These are phyloP conservation scores for Colletotrichum caudatum DNA, from an alignment of 2,329 filamentous ascomycete genomes.

Conservation along the genomic window DNA sequence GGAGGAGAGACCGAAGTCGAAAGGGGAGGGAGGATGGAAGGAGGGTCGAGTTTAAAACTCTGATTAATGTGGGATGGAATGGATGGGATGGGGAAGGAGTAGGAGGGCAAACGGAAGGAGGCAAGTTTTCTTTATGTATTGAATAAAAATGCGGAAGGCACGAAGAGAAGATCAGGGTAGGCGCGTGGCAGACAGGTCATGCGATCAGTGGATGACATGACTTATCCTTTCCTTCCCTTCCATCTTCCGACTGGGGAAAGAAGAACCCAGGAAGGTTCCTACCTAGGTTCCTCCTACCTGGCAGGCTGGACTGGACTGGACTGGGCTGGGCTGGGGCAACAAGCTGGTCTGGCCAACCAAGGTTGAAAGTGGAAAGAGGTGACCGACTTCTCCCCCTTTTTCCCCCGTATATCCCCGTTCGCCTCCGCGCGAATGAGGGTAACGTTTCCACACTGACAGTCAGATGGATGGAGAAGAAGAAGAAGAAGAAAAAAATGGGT, in stretches of 20 bases:
- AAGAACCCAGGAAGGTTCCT: background rate
- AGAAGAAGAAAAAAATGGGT: conserved; percentile 6
- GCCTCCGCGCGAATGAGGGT: conserved; percentile 24
- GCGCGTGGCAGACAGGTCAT: background rate
- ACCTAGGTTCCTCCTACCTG: too few relatives aligned
- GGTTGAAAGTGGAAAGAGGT: conserved; percentile 4
- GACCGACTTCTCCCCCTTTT: background rate
- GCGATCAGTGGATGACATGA: background rate
- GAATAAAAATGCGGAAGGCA: background rate
- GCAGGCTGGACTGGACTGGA: too few relatives aligned
- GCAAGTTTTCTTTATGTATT: conserved; percentile 17
- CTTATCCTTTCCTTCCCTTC: too few relatives aligned
- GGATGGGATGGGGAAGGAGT: conserved; percentile 6
- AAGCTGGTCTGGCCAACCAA: background rate
- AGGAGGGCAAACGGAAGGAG: conserved; percentile 8
- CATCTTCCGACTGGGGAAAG: too few relatives aligned
- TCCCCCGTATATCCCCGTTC: conserved; percentile 38
- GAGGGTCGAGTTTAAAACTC: conserved; percentile 26
- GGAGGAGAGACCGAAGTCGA: too few relatives aligned
- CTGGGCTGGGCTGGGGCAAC: too few relatives aligned
- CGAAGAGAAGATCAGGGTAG: background rate
- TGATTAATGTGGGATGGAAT: conserved; percentile 25
- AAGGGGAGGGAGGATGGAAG: background rate
- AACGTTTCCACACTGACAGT: conserved; percentile 25
- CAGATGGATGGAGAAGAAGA: background rate